These are phyloP conservation scores for Cenchrus americanus DNA, from an alignment of 176 grass and related monocot species.

Conservation along the genomic window DNA sequence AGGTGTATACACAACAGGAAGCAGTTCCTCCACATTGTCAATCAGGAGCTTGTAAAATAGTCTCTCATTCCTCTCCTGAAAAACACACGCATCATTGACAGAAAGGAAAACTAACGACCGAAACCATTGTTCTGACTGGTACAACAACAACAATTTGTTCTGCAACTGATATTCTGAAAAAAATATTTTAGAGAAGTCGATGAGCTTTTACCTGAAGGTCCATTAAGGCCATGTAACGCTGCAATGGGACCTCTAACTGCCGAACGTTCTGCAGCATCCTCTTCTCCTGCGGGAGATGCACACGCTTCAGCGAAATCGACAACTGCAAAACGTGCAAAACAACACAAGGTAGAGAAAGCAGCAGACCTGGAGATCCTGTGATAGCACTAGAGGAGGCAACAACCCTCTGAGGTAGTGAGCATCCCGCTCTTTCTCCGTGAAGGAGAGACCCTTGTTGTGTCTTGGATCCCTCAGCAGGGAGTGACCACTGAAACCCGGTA, in stretches of 20 bases:
- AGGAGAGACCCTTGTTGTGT: conserved; percentile 79
- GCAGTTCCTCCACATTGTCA: conserved; percentile 88
- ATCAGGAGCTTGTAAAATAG: conserved; percentile 90
- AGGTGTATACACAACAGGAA: conserved; percentile 92
- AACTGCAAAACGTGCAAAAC: background rate
- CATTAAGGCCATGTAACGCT: conserved; percentile 81
- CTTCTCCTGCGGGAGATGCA: conserved; percentile 66
- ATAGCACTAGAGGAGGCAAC: conserved; percentile 52
- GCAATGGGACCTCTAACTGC: conserved; percentile 69
- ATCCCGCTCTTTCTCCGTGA: conserved; percentile 75
- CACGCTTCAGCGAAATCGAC: background rate
- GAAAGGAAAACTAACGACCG: background rate
- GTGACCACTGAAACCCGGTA: conserved; percentile 53
- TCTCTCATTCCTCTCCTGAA: conserved; percentile 86
- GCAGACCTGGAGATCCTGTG: conserved; percentile 67
- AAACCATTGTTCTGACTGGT: background rate
- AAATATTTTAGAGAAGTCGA: background rate
- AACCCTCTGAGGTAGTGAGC: conserved; percentile 78
- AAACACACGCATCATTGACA: background rate
- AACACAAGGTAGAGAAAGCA: background rate
- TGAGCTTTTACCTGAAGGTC: conserved; percentile 67
- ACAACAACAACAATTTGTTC: no score
- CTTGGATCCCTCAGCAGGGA: conserved; percentile 70
- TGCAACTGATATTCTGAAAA: background rate
- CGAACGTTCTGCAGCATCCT: conserved; percentile 81